Evolutionary conservation across 768 basidiomycete genomes (phyloP), one percentile per base, ranked within the genome.

Genomic region (Holtermanniella nyarrowii): DNA sequence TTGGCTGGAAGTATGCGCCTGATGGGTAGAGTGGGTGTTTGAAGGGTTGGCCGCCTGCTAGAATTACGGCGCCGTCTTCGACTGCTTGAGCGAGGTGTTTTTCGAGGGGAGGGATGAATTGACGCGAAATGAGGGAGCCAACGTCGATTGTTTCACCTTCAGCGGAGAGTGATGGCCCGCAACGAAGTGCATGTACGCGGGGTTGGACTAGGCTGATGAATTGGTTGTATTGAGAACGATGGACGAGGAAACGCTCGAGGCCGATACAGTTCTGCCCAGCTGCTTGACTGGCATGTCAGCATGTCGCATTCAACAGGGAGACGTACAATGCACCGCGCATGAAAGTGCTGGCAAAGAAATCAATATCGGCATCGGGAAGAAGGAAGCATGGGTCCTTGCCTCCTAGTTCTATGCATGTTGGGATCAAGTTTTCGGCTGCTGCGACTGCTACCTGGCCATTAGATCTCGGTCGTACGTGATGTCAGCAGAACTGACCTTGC

Each of bases 221-320:
- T 4, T 82, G 80, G 44, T 88, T 80, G 60, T 90, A 85, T 61
- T 88, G 83, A 0, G 77, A 77, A 0, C 74, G 66, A 62, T 90
- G 89, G 31, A 97, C 88, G 43, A 97, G 79, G 58, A 97, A 78
- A 1, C 90, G 81, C 70, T 99, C 93, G 56, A 91, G 86, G 27
- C 91, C 93, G 61, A 99, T 93, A 70, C 93, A 99, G 63, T 96
- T 96, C 74, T 96, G 93, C 20, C 91, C 91, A 46, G 65, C 60
- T 16, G 65, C 59, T 58, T 67, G 65, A 42, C 65, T 67, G 26
- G 7, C 22, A 18, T 41, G 3, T 16, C 3, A 26, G 16, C 14
- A 46, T 18, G 1, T 3, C 46, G 40, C 49, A 42, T 41, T 46
- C 26, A 44, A 22, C 23, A 3, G 26, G 26, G 3, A 21, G 14